Evolutionary conservation across 495 filamentous ascomycete genomes (phyloP).

Genomic region (Neurospora sp.): DNA sequence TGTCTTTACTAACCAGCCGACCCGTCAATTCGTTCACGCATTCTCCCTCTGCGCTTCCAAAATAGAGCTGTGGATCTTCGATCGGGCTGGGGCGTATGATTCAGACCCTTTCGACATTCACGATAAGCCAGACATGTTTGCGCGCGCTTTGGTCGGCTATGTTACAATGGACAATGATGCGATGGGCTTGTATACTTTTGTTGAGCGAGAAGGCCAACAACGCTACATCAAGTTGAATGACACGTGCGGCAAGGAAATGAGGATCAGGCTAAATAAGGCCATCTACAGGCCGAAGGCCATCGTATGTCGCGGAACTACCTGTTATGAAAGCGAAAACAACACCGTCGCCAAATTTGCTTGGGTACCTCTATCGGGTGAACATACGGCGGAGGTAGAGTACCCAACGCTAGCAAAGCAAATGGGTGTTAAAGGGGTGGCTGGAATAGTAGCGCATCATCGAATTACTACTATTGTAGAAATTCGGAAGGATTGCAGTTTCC

Average conservation of each 20-base stretch:
- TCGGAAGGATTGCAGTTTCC: neutral
- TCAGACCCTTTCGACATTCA: neutral
- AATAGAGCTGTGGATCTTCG: neutral
- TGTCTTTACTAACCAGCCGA: neutral
- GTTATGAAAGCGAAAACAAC: neutral
- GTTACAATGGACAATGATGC: too few species aligned
- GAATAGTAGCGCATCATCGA: neutral
- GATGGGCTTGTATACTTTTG: too few species aligned
- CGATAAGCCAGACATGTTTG: neutral
- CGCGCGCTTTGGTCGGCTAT: neutral
- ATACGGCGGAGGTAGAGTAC: neutral
- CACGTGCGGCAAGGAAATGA: neutral
- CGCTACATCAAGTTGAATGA: neutral
- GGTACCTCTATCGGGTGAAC: neutral
- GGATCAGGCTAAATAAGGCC: neutral
- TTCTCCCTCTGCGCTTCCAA: neutral
- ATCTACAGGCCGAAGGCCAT: neutral
- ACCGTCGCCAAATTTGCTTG: neutral
- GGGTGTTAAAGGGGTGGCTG: neutral
- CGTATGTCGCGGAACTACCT: neutral
- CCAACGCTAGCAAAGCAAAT: neutral
- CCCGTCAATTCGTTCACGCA: neutral
- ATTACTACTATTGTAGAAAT: neutral
- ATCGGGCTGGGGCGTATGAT: neutral
- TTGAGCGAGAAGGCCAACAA: neutral